Base-by-base conservation (phyloP, 2,329 filamentous ascomycete species). In the Beauveria sp. region DNA sequence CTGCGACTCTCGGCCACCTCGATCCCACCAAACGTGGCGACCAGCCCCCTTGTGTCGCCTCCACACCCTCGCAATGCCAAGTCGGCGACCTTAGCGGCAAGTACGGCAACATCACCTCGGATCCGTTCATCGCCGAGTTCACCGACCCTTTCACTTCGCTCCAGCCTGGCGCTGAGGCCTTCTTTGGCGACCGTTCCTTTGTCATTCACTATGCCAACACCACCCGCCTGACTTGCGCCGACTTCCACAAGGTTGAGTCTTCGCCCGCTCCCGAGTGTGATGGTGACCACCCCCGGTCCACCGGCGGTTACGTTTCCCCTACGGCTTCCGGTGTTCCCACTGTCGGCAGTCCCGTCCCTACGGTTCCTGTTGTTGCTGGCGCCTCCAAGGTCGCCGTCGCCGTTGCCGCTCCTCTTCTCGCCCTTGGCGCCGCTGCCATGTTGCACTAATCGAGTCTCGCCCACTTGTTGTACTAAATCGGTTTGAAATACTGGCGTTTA, bases 41-140 rank as follows among this genome's bases (percentile, higher is more conserved):
- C 69, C 73, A 73, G 2, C 77, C 85, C 5, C 67, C 80, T 5
- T 93, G 90, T 74, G 78, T 91, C 68, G 43, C 74, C 12, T 66
- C 70, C 10, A 69, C 75, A 7, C 86, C 86, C 8, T 73, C 82
- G 63, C 85, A 83, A 10, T 94, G 90, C 76, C 84, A 93, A 74
- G 84, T 90, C 12, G 90, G 90, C 65, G 90, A 93, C 71, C 78
- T 92, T 61, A 83, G 84, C 67, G 90, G 90, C 70, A 93, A 93
- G 76, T 77, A 88, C 68, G 88, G 88, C 64, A 79, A 79, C 63
- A 81, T 89, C 67, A 77, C 72, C 28, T 71, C 73, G 30, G 78
- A 80, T 64, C 75, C 79, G 14, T 86, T 80, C 69, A 69, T 70
- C 30, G 73, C 71, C 60, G 75, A 73, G 54, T 88, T 83, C 73